phyloP scores from a whole-genome alignment of 768 basidiomycete species.

The Rhizopogon vinicolor region DNA sequence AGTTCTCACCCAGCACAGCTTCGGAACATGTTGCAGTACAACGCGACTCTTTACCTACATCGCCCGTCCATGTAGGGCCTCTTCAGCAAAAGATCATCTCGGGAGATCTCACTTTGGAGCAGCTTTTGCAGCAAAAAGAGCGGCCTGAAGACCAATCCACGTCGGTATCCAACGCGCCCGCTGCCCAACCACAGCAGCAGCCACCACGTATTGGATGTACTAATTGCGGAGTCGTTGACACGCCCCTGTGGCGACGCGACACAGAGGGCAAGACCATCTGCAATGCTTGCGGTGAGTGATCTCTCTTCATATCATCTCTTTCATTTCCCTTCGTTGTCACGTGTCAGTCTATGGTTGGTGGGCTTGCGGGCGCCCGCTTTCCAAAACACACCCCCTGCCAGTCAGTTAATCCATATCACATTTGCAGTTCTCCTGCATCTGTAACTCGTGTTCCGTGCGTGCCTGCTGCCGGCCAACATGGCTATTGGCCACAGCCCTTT shows the following conservation, averaged over 20 bases:
- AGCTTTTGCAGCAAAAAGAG: conserved; percentile 27
- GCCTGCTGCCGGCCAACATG: conserved; percentile 25
- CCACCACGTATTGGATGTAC: conserved; percentile 48
- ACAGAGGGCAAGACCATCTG: conserved; percentile 79
- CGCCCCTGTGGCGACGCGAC: conserved; percentile 84
- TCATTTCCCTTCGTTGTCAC: conserved; percentile 32
- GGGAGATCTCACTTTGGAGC: conserved; percentile 27
- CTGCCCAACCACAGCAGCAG: conserved; percentile 14
- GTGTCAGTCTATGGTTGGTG: conserved; percentile 32
- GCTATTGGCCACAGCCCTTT: conserved; percentile 28
- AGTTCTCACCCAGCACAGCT: conserved; percentile 32
- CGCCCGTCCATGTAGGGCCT: conserved; percentile 16
- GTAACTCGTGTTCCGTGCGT: conserved; percentile 30
- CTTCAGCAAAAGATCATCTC: conserved; percentile 26
- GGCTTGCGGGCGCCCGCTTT: conserved; percentile 28
- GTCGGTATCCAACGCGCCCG: conserved; percentile 12
- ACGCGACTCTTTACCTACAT: conserved; percentile 7
- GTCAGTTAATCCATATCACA: conserved; percentile 30
- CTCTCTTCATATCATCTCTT: conserved; percentile 30
- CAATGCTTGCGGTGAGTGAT: conserved; percentile 82
- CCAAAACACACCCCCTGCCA: conserved; percentile 20
- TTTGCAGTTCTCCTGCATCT: conserved; percentile 26
- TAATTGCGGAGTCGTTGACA: conserved; percentile 73
- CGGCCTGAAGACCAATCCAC: conserved; percentile 16
- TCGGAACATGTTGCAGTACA: conserved; percentile 9